Conservation (phyloP, 2,329 filamentous ascomycete genomes). For the Colletotrichum sp. region DNA sequence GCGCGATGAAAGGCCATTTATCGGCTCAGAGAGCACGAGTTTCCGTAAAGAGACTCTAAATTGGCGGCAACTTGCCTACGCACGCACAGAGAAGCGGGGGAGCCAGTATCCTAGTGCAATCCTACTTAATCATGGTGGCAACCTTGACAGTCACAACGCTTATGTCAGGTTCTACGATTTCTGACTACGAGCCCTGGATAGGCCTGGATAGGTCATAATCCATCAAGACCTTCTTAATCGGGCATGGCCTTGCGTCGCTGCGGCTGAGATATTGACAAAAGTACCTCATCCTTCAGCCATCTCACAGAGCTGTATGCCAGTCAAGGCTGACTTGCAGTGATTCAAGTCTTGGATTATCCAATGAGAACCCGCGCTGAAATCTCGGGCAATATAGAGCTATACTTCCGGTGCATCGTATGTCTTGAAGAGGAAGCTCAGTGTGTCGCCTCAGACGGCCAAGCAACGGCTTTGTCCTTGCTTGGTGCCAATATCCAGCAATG, state of each 20-base stretch:
- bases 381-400: neutral
- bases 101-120: neutral
- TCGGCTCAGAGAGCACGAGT: neutral
- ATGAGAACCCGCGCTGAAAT: neutral
- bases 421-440: neutral
- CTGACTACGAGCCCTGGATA: neutral
- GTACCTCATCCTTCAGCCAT: neutral
- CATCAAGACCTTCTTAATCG: neutral
- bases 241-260: neutral
- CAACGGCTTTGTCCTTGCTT: neutral
- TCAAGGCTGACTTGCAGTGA: neutral
- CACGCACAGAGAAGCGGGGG: neutral
- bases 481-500: neutral
- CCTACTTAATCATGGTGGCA: neutral
- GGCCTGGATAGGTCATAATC: neutral
- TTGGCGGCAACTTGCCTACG: neutral
- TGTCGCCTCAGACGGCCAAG: neutral
- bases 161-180: neutral
- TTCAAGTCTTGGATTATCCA: neutral
- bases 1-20: neutral
- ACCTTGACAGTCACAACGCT: neutral
- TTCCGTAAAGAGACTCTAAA: neutral
- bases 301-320: neutral
- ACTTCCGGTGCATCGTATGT: neutral
- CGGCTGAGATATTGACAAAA: neutral